Base-by-base conservation (phyloP, 345 rosid genomes). In the Physaria fendleri region DNA sequence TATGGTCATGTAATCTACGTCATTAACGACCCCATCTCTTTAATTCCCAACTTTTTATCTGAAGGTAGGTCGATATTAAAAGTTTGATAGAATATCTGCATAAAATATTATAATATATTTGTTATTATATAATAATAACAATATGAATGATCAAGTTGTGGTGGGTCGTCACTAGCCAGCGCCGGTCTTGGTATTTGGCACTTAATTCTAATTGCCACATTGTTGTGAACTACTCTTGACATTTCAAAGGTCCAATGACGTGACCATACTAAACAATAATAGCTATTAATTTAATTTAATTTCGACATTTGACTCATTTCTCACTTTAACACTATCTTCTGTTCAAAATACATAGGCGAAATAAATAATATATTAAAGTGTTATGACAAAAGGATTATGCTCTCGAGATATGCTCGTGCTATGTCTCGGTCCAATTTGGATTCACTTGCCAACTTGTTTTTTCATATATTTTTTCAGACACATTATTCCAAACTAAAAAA, bases 121-220 rank as follows among this genome's bases (percentile, higher is more conserved):
- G 13, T 44, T 21, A 12, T 12, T 33, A 29, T 21, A 30, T 4
- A 30, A 30, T 30, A 28, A 39, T 20, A 12, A 30, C 3, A 8
- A 56, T 55, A 56, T 55, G 47, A 62, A 13, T 35, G 7, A 25
- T 10, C 37, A 56, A 44, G n/a, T n/a, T n/a, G n/a, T n/a, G n/a
- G 32, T 45, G 56, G 45, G 38, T 55, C 62, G 46, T 53, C 54
- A 18, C 17, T 44, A 25, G 39, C 35, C 56, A 65, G 35, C 25
- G 48, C 46, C 29, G 30, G 30, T 65, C 48, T 35, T n/a, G 29
- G 47, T 39, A 7, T 49, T 24, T 27, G 37, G 49, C 56, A 46
- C 22, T 45, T 25, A 4, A 21, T 18, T 30, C 28, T 37, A n/a
- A 48, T 32, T 4, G 47, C 38, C 55, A 34, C 47, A 37, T 47